A percentile compares a stretch with the other conserved stretches of the same genome.
phyloP scores from a whole-genome alignment of 306 rosid genomes.

The Spatholobus suberectus region DNA sequence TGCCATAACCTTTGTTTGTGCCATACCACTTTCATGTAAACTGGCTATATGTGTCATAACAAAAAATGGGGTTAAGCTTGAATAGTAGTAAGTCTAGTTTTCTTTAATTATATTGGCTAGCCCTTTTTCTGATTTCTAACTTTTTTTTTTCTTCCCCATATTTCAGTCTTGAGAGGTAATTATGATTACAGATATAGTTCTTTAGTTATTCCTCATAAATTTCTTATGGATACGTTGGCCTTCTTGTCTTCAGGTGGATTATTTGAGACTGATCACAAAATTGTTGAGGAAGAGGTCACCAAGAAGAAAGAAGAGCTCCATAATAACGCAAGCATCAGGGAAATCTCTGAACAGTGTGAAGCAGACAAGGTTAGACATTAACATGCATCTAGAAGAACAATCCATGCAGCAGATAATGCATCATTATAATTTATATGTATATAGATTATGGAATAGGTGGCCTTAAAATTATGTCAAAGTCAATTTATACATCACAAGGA shows the following conservation, averaged over 20 bases:
- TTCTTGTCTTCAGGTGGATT: conserved; percentile 54
- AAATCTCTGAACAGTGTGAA: conserved; percentile 51
- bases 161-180: background rate
- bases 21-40: background rate
- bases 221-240: background rate
- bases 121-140: background rate
- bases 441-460: background rate
- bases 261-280: conserved; percentile 49
- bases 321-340: conserved; percentile 44
- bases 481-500: conserved; percentile 2
- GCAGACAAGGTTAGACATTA: conserved; percentile 51
- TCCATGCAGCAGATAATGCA: background rate
- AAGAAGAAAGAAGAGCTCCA: conserved; percentile 56
- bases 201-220: background rate
- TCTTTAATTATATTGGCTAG: background rate
- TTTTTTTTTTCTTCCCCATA: background rate
- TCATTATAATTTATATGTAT: background rate
- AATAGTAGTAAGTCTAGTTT: background rate
- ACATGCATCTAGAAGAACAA: background rate
- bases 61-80: background rate
- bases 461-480: background rate
- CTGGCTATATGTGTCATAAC: background rate
- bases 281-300: conserved; percentile 50
- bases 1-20: background rate
- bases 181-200: background rate